These are phyloP conservation scores for Annulohypoxylon bovei DNA, from an alignment of 495 filamentous ascomycete genomes.

Conservation along the genomic window DNA sequence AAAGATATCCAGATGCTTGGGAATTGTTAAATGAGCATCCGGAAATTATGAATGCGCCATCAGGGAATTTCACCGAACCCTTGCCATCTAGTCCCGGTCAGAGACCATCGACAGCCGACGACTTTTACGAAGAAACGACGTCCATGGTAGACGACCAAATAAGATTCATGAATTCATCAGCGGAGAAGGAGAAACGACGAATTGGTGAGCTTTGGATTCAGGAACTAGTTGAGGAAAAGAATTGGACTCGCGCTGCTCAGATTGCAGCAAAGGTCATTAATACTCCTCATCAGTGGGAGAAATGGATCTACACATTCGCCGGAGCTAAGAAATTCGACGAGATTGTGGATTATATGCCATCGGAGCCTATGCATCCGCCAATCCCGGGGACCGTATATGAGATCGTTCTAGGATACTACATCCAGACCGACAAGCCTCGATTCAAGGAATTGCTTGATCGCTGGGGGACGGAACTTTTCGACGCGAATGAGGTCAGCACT, in stretches of 20 bases:
- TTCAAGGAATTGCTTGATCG: constrained; percentile 81
- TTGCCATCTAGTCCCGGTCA: constrained; percentile 60
- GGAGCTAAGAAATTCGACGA: constrained; percentile 86
- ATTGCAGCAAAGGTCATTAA: constrained; percentile 82
- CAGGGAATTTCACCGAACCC: constrained; percentile 43
- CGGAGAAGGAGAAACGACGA: constrained; percentile 88
- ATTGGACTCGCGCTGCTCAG: constrained; percentile 81
- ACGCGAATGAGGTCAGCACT: constrained; percentile 72
- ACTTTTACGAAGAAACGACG: constrained; percentile 82
- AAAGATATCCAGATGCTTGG: constrained; percentile 87
- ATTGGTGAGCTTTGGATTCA: constrained; percentile 94
- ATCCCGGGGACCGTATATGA: constrained; percentile 89
- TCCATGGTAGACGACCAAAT: constrained; percentile 67
- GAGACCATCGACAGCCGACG: constrained; percentile 65
- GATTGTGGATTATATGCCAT: constrained; percentile 84
- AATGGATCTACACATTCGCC: constrained; percentile 92
- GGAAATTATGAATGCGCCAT: constrained; percentile 65
- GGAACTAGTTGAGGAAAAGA: constrained; percentile 73
- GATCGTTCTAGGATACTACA: constrained; percentile 84
- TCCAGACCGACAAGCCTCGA: constrained; percentile 70
- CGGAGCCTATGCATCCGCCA: constrained; percentile 74
- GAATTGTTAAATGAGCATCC: constrained; percentile 86
- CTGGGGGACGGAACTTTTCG: constrained; percentile 88
- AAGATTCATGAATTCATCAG: constrained; percentile 61
- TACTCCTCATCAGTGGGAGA: constrained; percentile 86